Conservation (phyloP, 306 rosid species). For the Boehmeria nivea region DNA sequence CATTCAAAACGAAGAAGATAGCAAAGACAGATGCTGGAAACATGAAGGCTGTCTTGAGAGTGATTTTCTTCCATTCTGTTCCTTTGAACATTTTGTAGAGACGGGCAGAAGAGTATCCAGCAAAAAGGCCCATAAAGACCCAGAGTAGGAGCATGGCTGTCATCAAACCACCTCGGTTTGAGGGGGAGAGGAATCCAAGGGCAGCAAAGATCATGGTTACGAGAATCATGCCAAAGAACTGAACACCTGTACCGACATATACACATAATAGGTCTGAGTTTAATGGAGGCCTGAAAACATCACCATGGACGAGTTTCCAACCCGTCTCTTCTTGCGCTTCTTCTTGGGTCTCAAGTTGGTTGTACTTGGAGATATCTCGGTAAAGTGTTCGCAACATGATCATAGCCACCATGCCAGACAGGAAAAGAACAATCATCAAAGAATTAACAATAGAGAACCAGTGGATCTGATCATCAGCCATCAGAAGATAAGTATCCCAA, state of each 20-base stretch:
- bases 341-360: constrained; percentile 83
- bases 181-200: constrained; percentile 82
- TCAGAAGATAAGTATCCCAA: constrained; percentile 92
- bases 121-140: constrained; percentile 82
- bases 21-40: constrained; percentile 65
- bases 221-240: constrained; percentile 81
- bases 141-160: constrained; percentile 87
- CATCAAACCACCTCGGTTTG: constrained; percentile 91
- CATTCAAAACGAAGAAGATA: constrained; percentile 76
- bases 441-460: constrained; percentile 94
- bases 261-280: constrained; percentile 76
- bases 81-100: constrained; percentile 75
- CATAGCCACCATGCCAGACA: constrained; percentile 95
- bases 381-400: constrained; percentile 94
- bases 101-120: constrained; percentile 62
- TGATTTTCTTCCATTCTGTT: constrained; percentile 66
- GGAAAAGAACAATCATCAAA: constrained; percentile 82
- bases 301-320: constrained; percentile 88
- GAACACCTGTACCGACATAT: constrained; percentile 89
- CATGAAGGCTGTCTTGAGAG: constrained; percentile 68
- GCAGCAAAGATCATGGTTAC: constrained; percentile 86
- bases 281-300: constrained; percentile 73
- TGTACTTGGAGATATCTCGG: constrained; percentile 90
- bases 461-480: constrained; percentile 96
- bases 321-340: constrained; percentile 96